Evolutionary conservation across 306 rosid species (phyloP).

Genomic region (Canavalia gladiata): DNA sequence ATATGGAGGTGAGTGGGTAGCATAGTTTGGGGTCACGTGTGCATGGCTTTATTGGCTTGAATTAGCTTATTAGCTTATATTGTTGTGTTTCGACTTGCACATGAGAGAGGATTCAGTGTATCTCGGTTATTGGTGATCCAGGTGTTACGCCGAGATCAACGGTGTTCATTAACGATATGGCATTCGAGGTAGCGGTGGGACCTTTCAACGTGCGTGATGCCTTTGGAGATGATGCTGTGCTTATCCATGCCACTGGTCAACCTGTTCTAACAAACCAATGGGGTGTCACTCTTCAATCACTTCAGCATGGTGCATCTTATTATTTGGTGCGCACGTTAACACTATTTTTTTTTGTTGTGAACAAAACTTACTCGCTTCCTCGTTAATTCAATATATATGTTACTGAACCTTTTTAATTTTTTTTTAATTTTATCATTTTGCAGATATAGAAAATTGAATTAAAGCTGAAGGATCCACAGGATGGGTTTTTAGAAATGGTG

Average conservation of each 20-base stretch:
- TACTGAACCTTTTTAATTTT: too few species aligned
- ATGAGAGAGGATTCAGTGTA: constrained; percentile 42
- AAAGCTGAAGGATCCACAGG: constrained; percentile 33
- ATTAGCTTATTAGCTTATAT: background rate
- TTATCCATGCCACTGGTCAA: constrained; percentile 81
- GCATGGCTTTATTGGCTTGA: constrained; percentile 69
- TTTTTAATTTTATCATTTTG: constrained; percentile 31
- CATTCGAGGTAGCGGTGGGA: constrained; percentile 76
- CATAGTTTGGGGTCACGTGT: constrained; percentile 60
- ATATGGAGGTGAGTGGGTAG: background rate
- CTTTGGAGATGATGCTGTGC: constrained; percentile 82
- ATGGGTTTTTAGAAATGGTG: constrained; percentile 38
- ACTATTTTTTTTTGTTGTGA: background rate
- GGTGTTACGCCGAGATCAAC: constrained; percentile 60
- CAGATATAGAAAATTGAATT: constrained; percentile 64
- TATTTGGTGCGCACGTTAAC: constrained; percentile 64
- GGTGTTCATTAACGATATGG: constrained; percentile 91
- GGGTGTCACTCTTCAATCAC: constrained; percentile 89
- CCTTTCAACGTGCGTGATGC: constrained; percentile 88
- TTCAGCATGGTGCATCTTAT: constrained; percentile 82
- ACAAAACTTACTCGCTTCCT: background rate
- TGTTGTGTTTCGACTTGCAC: background rate
- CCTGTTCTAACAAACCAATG: constrained; percentile 88
- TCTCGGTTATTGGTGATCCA: constrained; percentile 61
- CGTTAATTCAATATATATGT: background rate